Base-by-base conservation (phyloP, 257 asterid species). In the Fraxinus quadrangulata region DNA sequence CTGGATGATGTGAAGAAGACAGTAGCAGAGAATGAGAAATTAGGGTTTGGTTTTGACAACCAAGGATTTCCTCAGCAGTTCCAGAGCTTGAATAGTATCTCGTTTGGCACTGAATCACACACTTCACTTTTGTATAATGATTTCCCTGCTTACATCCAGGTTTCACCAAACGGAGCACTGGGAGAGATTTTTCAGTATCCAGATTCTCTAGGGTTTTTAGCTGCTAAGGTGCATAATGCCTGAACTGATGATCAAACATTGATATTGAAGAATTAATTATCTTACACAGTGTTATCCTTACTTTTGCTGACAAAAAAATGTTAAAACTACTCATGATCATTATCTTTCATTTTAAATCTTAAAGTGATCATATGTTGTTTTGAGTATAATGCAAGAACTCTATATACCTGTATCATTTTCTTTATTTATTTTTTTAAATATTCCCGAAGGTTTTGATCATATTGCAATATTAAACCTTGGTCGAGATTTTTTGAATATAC, bases 141-240 rank as follows among this genome's bases (percentile, higher is more conserved):
- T 30, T 49, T 73, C 14, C 78, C 79, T 9, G 74, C 65, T 14
- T 75, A 65, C 37, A 7, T 47, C 21, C 82, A 70, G 73, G 74
- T 31, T 23, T 70, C 84, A 28, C 80, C 81, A 26, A 81, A 85
- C 54, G 69, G 54, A 7, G 56, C n/a, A 9, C 10, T 17, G 33
- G 77, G 69, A 51, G 77, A 73, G 14, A 65, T 78, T 36, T 67
- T 33, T 26, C 89, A 78, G 78, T 73, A 83, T 76, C 85, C 77
- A 31, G 87, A 85, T 19, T 77, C 82, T 80, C 77, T 81, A 51
- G 77, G 78, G 70, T 74, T 78, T 1, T 84, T 79, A 14, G 73
- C 84, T 23, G 84, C 84, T 19, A 78, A 82, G 69, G 56, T 79
- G 74, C 85, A 83, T 61, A 83, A 86, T 79, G 80, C 86, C 54